Evolutionary conservation across 2,329 filamentous ascomycete genomes (phyloP).

Genomic region (Geosmithia flava): DNA sequence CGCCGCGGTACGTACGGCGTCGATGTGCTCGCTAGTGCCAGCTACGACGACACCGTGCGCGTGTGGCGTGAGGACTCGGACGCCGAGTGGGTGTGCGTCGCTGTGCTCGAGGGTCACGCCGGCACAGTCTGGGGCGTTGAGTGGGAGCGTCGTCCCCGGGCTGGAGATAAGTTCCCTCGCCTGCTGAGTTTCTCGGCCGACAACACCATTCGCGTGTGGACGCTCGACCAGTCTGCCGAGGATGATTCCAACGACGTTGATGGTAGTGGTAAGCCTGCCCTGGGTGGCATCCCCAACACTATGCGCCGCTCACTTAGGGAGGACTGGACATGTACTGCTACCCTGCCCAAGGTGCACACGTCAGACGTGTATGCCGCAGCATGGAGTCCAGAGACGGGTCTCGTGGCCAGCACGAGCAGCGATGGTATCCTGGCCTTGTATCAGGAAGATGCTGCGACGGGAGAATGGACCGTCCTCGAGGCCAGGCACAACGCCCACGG

Average conservation of each 20-base stretch:
- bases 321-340: slow-evolving; percentile 66
- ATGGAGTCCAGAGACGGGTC: slow-evolving; percentile 69
- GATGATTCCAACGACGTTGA: slow-evolving; percentile 12
- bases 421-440: slow-evolving; percentile 78
- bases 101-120: slow-evolving; percentile 65
- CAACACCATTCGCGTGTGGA: slow-evolving; percentile 68
- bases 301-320: slow-evolving; percentile 71
- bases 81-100: slow-evolving; percentile 82
- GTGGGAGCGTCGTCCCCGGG: slow-evolving; percentile 41
- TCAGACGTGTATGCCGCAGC: slow-evolving; percentile 67
- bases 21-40: slow-evolving; percentile 76
- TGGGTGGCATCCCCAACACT: slow-evolving; percentile 71
- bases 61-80: slow-evolving; percentile 85
- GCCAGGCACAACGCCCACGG: slow-evolving; percentile 68
- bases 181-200: slow-evolving; percentile 83
- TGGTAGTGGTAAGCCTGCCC: slow-evolving; percentile 17
- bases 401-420: slow-evolving; percentile 79
- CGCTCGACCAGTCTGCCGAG: slow-evolving; percentile 38
- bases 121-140: slow-evolving; percentile 87
- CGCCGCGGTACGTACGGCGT: slow-evolving; percentile 36
- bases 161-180: slow-evolving; percentile 37
- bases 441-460: slow-evolving; percentile 35
- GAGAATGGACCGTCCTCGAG: slow-evolving; percentile 57
- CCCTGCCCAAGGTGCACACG: slow-evolving; percentile 65
- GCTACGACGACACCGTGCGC: slow-evolving; percentile 85